Percentiles rank a stretch among this genome's conserved stretches.
Evolutionary conservation across 2,329 filamentous ascomycete species (phyloP).

Genomic region (Westerdykella ornata): DNA sequence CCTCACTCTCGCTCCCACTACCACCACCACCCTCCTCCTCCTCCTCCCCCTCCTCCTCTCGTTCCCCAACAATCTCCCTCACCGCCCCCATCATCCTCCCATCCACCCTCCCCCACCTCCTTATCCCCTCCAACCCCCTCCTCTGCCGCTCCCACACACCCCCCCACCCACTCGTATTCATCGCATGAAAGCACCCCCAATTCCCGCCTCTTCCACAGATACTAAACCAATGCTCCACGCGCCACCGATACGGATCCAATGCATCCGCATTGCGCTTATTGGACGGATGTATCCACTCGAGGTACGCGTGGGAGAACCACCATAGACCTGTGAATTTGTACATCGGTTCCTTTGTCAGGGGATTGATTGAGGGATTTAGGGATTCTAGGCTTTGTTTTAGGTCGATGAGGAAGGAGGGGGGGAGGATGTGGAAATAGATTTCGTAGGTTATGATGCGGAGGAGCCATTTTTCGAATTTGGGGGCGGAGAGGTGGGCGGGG

Average conservation of each 20-base stretch:
- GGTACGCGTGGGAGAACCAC: conserved; percentile 4
- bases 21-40: not conserved
- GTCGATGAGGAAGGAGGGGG: not conserved
- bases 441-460: conserved; percentile 6
- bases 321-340: conserved; percentile 1
- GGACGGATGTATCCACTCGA: conserved; percentile 1
- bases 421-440: not conserved
- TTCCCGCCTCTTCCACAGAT: conserved; percentile 6
- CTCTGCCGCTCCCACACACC: conserved; percentile 8
- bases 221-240: conserved; percentile 9
- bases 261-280: not conserved
- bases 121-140: not conserved
- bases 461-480: conserved; percentile 7
- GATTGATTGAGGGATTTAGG: no score
- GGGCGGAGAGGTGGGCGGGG: not conserved
- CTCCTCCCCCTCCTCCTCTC: not conserved
- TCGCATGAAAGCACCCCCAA: conserved; percentile 11
- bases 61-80: not conserved
- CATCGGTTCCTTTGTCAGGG: no score
- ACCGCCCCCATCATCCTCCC: conserved; percentile 1
- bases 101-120: not conserved
- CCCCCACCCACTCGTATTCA: conserved; percentile 9
- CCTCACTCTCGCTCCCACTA: no score
- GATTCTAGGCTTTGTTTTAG: not conserved
- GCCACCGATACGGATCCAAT: conserved; percentile 8